Percentiles rank a stretch among this genome's conserved stretches.
phyloP scores from a whole-genome alignment of 768 basidiomycete species.

The Coprinopsis marcescibilis region DNA sequence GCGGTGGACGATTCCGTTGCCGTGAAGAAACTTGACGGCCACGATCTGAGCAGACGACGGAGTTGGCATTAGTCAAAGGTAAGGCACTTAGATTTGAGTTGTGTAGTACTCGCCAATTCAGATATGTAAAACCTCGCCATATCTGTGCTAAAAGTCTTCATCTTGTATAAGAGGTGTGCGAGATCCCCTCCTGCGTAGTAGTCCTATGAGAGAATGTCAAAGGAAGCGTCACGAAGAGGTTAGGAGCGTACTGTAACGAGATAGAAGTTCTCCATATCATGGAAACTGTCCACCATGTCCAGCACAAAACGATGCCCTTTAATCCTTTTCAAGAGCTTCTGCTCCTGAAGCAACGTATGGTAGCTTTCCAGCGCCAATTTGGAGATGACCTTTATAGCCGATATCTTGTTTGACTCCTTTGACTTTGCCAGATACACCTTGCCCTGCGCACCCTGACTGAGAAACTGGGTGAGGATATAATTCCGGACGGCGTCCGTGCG shows the following conservation, averaged over 20 bases:
- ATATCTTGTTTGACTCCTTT: background rate
- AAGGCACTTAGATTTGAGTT: background rate
- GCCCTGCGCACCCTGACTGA: slow-evolving; percentile 15
- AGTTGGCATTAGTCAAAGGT: background rate
- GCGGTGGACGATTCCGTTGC: slow-evolving; percentile 13
- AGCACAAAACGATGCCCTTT: slow-evolving; percentile 12
- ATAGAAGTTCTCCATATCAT: slow-evolving; percentile 17
- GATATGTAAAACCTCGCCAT: slow-evolving; percentile 13
- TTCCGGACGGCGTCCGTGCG: slow-evolving; percentile 4
- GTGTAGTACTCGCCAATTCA: slow-evolving; percentile 12
- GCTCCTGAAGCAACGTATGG: slow-evolving; percentile 14
- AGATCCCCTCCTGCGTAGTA: slow-evolving; percentile 15
- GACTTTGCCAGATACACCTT: slow-evolving; percentile 13
- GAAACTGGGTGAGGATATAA: slow-evolving; percentile 9
- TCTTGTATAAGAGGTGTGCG: slow-evolving; percentile 6
- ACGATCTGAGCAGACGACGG: slow-evolving; percentile 9
- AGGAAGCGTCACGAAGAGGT: background rate
- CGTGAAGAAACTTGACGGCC: slow-evolving; percentile 14
- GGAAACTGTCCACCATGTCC: slow-evolving; percentile 16
- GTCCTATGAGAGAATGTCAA: slow-evolving; percentile 7
- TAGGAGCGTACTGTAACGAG: slow-evolving; percentile 13
- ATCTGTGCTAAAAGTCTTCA: slow-evolving; percentile 6
- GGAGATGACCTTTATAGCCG: slow-evolving; percentile 15
- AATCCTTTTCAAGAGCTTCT: slow-evolving; percentile 14
- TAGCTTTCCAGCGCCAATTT: slow-evolving; percentile 9